These are phyloP conservation scores for Botrytis paeoniae DNA, from an alignment of 2,329 filamentous ascomycete species.

Conservation along the genomic window DNA sequence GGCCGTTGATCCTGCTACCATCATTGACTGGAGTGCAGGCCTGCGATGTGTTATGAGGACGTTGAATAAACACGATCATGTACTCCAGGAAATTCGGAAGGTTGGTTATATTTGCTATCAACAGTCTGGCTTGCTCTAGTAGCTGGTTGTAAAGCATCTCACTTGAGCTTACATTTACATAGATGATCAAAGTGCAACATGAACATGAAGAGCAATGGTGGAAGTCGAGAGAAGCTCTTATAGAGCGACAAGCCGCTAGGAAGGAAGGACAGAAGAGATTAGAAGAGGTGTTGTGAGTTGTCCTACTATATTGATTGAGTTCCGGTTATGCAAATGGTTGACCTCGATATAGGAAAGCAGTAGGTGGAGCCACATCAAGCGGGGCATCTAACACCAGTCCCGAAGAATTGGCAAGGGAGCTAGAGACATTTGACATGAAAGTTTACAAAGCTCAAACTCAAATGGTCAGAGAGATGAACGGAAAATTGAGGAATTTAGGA, in stretches of 20 bases:
- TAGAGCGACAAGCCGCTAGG: slow-evolving; percentile 50
- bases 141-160: not conserved
- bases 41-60: slow-evolving; percentile 50
- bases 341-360: slow-evolving; percentile 40
- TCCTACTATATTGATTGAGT: not conserved
- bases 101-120: slow-evolving; percentile 22
- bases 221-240: slow-evolving; percentile 48
- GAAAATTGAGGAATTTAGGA: slow-evolving; percentile 54
- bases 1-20: slow-evolving; percentile 44
- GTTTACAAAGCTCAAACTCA: slow-evolving; percentile 56
- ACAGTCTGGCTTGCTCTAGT: not conserved
- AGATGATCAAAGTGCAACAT: slow-evolving; percentile 62
- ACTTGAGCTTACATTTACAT: slow-evolving; percentile 21
- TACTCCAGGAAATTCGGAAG: slow-evolving; percentile 44
- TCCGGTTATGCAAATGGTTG: not conserved
- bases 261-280: slow-evolving; percentile 52
- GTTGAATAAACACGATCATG: slow-evolving; percentile 45
- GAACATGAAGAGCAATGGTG: slow-evolving; percentile 62
- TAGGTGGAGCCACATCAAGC: slow-evolving; percentile 43
- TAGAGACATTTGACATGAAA: slow-evolving; percentile 58
- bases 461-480: slow-evolving; percentile 57
- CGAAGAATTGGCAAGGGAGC: slow-evolving; percentile 51
- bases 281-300: slow-evolving; percentile 52
- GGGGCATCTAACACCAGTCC: slow-evolving; percentile 31
- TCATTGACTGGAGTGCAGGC: slow-evolving; percentile 51